Percentiles rank a stretch among this genome's conserved stretches.
Evolutionary conservation across 768 basidiomycete genomes (phyloP).

Genomic region (Suillus paluster): DNA sequence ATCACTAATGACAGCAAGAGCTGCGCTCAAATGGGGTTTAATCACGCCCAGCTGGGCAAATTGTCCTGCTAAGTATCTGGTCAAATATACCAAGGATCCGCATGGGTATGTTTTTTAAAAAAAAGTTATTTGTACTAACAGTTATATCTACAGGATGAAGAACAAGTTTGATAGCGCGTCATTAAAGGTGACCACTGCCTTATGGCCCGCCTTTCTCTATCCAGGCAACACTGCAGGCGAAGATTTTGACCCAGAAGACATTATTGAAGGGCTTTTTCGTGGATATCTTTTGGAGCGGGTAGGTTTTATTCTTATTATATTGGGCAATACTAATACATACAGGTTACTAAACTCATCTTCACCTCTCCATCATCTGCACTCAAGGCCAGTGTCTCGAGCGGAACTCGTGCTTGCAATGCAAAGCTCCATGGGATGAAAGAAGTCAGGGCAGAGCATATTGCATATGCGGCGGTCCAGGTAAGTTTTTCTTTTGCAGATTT

Average conservation of each 20-base stretch:
- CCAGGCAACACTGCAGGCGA: constrained; percentile 2
- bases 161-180: background rate
- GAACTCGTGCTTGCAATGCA: too few species aligned
- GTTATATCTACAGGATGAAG: too few species aligned
- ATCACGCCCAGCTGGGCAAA: constrained; percentile 6
- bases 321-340: background rate
- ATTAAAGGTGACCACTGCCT: background rate
- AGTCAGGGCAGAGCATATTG: too few species aligned
- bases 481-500: too few species aligned
- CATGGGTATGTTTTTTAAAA: background rate
- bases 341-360: constrained; percentile 5
- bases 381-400: background rate
- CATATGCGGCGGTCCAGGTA: too few species aligned
- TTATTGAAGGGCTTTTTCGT: constrained; percentile 1
- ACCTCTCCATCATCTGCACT: constrained; percentile 1
- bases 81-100: background rate
- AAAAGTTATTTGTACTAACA: background rate
- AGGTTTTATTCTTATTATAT: background rate
- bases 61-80: constrained; percentile 5
- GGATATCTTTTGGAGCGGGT: constrained; percentile 10
- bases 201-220: constrained; percentile 11
- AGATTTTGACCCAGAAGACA: too few species aligned
- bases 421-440: too few species aligned
- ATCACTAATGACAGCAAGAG: background rate
- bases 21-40: constrained; percentile 1